Evolutionary conservation across 257 asterid genomes (phyloP).

Genomic region (Nyctanthes arbortristis): DNA sequence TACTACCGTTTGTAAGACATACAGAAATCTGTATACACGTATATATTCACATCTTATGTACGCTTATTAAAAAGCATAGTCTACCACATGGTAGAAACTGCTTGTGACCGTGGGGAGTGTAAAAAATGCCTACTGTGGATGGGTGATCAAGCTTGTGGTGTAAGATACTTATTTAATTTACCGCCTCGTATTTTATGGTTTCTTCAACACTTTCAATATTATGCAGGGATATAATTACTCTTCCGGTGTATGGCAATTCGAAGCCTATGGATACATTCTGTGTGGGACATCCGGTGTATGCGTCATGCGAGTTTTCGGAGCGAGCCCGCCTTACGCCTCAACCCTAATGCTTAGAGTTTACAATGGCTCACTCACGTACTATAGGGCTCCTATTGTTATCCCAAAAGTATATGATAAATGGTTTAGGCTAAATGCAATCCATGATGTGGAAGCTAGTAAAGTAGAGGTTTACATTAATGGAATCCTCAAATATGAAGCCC

Average conservation of each 20-base stretch:
- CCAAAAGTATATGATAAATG: constrained; percentile 30
- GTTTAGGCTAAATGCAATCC: constrained; percentile 39
- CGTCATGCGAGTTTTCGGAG: constrained; percentile 44
- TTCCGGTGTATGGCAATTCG: constrained; percentile 43
- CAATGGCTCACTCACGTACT: constrained; percentile 32
- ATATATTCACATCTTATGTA: background rate
- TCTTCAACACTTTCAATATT: too few species aligned
- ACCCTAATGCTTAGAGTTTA: constrained; percentile 39
- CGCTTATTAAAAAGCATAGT: too few species aligned
- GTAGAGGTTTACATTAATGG: constrained; percentile 31
- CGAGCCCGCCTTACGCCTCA: constrained; percentile 30
- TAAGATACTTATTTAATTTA: too few species aligned
- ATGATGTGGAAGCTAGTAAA: constrained; percentile 26
- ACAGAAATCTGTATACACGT: constrained; percentile 19
- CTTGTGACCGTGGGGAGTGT: too few species aligned
- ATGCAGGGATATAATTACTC: constrained; percentile 39
- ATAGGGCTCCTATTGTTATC: constrained; percentile 9
- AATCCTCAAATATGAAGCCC: constrained; percentile 5
- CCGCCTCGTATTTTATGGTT: too few species aligned
- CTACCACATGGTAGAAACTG: too few species aligned
- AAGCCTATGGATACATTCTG: constrained; percentile 23
- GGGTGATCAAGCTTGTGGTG: too few species aligned
- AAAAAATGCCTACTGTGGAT: too few species aligned
- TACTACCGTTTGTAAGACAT: constrained; percentile 18
- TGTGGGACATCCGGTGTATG: constrained; percentile 38